These are phyloP conservation scores for Cornus controversa DNA, from an alignment of 148 eudicot species.

Conservation along the genomic window DNA sequence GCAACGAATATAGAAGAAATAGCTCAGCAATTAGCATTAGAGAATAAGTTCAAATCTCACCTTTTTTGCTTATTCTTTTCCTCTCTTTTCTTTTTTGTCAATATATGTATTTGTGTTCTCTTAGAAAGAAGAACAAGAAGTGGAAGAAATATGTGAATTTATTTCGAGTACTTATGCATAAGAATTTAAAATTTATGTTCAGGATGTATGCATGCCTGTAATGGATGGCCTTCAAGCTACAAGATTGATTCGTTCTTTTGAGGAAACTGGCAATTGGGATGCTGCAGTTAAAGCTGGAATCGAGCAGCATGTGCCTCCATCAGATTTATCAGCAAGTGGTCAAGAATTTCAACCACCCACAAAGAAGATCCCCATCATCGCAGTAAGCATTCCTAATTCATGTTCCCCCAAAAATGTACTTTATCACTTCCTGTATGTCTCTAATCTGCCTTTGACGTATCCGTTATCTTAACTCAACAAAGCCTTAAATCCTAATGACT, in stretches of 20 bases:
- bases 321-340: slow-evolving; percentile 23
- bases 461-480: too few species aligned
- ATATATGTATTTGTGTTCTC: too few species aligned
- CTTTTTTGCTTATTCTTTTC: neutral
- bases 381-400: slow-evolving; percentile 45
- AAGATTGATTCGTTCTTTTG: slow-evolving; percentile 75
- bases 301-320: slow-evolving; percentile 32
- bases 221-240: slow-evolving; percentile 98
- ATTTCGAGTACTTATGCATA: neutral
- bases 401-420: neutral
- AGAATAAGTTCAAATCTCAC: neutral
- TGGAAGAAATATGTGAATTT: neutral
- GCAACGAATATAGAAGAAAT: neutral
- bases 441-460: neutral
- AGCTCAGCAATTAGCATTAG: neutral
- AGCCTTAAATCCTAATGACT: too few species aligned
- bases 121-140: too few species aligned
- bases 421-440: too few species aligned
- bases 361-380: slow-evolving; percentile 66
- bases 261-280: slow-evolving; percentile 85
- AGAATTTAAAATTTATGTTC: slow-evolving; percentile 10
- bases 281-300: slow-evolving; percentile 77
- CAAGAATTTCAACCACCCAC: slow-evolving; percentile 22
- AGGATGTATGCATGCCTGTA: slow-evolving; percentile 97
- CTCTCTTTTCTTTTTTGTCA: neutral